Evolutionary conservation across 192 early-diverging fungal genomes (phyloP).

Genomic region (Helicostylum pulchrum): DNA sequence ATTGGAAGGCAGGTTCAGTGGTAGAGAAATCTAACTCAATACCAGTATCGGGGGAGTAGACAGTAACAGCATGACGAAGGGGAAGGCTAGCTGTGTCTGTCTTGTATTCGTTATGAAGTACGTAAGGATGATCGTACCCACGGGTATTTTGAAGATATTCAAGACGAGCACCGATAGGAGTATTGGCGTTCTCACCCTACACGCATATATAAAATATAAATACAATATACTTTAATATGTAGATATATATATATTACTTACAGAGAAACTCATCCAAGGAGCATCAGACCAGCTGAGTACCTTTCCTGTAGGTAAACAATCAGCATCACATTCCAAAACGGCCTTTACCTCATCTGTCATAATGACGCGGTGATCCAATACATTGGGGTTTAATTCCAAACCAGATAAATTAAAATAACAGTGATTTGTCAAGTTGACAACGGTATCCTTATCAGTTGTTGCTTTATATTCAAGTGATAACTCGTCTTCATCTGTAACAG

Average conservation of each 20-base stretch:
- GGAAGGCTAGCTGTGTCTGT: constrained; percentile 22
- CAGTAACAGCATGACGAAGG: constrained; percentile 40
- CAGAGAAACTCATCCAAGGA: constrained; percentile 55
- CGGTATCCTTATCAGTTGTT: constrained; percentile 46
- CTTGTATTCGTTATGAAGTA: constrained; percentile 38
- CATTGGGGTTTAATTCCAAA: constrained; percentile 40
- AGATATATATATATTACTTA: constrained; percentile 5
- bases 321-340: constrained; percentile 49
- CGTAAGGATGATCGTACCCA: constrained; percentile 85
- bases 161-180: constrained; percentile 49
- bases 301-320: constrained; percentile 72
- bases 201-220: not conserved
- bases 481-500: constrained; percentile 50
- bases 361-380: constrained; percentile 53
- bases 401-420: constrained; percentile 89
- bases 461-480: constrained; percentile 52
- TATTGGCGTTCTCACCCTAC: constrained; percentile 15
- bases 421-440: constrained; percentile 83
- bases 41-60: constrained; percentile 54
- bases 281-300: constrained; percentile 39
- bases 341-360: constrained; percentile 48
- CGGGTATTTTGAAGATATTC: constrained; percentile 47
- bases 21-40: constrained; percentile 61
- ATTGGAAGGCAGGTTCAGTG: constrained; percentile 70
- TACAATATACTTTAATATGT: not conserved